Percentiles rank a stretch among this genome's conserved stretches.
phyloP scores from a whole-genome alignment of 208 protist species.

The Trichomonas vaginalis region DNA sequence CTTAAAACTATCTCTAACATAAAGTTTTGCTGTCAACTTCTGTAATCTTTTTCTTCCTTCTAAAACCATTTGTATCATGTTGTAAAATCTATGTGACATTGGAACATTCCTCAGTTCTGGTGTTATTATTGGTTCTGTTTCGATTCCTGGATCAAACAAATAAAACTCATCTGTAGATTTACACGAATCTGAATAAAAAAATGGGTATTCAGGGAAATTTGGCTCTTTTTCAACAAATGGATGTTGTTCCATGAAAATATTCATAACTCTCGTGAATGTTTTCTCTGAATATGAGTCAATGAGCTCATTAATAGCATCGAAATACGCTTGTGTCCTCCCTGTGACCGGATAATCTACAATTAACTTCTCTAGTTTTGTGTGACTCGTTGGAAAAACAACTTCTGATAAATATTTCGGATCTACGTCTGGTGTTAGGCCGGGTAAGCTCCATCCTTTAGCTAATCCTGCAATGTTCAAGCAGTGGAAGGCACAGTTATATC shows the following conservation, averaged over 20 bases:
- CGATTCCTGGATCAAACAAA: not conserved
- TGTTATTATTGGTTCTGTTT: not conserved
- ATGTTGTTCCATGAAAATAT: not conserved
- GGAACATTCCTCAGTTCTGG: not conserved
- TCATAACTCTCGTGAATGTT: not conserved
- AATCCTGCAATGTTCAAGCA: not conserved
- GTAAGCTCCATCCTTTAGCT: not conserved
- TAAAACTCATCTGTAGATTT: not conserved
- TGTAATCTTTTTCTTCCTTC: not conserved
- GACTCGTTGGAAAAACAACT: not conserved
- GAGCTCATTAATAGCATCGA: not conserved
- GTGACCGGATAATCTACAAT: not conserved
- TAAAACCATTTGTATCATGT: not conserved
- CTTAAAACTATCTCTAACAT: not conserved
- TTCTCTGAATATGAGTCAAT: not conserved
- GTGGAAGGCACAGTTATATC: no score
- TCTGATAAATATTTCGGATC: not conserved
- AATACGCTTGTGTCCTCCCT: not conserved
- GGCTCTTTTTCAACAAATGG: not conserved
- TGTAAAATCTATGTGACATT: not conserved
- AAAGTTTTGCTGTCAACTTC: not conserved
- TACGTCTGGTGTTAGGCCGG: not conserved
- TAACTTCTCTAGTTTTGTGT: not conserved
- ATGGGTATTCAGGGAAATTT: not conserved
- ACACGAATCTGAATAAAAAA: not conserved